phyloP scores from a whole-genome alignment of 768 basidiomycete genomes.

The Fomitopsis serialis region DNA sequence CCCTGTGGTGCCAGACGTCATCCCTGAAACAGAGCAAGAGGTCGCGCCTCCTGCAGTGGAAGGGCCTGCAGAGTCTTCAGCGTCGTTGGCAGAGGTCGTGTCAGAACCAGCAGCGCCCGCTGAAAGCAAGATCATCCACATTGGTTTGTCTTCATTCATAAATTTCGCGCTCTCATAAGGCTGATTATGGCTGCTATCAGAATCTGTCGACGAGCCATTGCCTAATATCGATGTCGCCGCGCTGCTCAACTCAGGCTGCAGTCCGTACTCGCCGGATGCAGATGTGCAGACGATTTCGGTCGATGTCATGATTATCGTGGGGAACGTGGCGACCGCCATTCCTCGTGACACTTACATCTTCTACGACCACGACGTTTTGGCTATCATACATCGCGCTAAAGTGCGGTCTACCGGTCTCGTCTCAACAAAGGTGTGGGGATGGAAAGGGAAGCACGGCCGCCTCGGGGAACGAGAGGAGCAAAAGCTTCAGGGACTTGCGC shows the following conservation, averaged over 20 bases:
- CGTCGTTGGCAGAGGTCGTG: neutral
- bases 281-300: slow-evolving; percentile 61
- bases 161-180: neutral
- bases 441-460: slow-evolving; percentile 56
- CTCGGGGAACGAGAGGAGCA: slow-evolving; percentile 55
- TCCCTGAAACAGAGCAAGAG: neutral
- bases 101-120: neutral
- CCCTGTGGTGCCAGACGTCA: neutral
- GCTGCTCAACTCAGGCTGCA: slow-evolving; percentile 31
- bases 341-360: slow-evolving; percentile 48
- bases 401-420: slow-evolving; percentile 60
- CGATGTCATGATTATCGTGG: slow-evolving; percentile 59
- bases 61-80: neutral
- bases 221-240: slow-evolving; percentile 44
- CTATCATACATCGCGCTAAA: slow-evolving; percentile 66
- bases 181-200: slow-evolving; percentile 18
- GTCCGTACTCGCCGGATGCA: slow-evolving; percentile 21
- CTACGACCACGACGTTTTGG: slow-evolving; percentile 69
- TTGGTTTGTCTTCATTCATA: slow-evolving; percentile 7
- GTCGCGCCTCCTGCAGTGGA: neutral
- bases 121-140: neutral
- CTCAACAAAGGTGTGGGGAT: slow-evolving; percentile 68
- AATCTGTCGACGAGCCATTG: slow-evolving; percentile 36
- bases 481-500: slow-evolving; percentile 66
- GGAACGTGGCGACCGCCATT: slow-evolving; percentile 42